phyloP scores from a whole-genome alignment of 192 early-diverging fungal genomes.

The Backusella psychrophila region DNA sequence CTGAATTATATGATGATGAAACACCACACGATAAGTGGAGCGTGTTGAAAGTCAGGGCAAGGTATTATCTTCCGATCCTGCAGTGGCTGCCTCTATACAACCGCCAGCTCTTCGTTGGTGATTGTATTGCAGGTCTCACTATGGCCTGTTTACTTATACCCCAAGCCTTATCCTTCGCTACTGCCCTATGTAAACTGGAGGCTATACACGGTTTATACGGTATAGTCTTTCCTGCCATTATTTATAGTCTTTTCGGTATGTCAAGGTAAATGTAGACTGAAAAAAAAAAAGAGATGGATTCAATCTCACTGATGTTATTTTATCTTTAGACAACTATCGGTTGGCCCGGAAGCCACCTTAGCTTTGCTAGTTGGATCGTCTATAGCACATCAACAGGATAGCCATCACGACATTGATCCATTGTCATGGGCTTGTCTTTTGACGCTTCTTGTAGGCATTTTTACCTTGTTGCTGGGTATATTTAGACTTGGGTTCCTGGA shows the following conservation, averaged over 20 bases:
- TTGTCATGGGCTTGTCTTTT: slow-evolving; percentile 65
- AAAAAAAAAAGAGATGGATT: background rate
- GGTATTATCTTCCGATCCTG: slow-evolving; percentile 93
- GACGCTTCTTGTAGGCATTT: slow-evolving; percentile 81
- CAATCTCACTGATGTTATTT: background rate
- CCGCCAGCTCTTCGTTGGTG: slow-evolving; percentile 58
- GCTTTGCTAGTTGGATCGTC: slow-evolving; percentile 23
- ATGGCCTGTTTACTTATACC: slow-evolving; percentile 71
- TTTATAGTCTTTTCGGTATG: slow-evolving; percentile 92
- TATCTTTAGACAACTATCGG: slow-evolving; percentile 72
- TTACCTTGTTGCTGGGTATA: slow-evolving; percentile 90
- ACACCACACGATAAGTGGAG: slow-evolving; percentile 24
- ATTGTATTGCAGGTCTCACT: slow-evolving; percentile 86
- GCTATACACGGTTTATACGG: slow-evolving; percentile 90
- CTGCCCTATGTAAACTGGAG: slow-evolving; percentile 75
- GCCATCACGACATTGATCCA: slow-evolving; percentile 39
- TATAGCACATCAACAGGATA: slow-evolving; percentile 32
- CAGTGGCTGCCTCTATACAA: slow-evolving; percentile 87
- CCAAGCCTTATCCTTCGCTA: slow-evolving; percentile 83
- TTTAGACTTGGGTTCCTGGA: slow-evolving; percentile 96
- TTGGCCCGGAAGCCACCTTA: slow-evolving; percentile 82
- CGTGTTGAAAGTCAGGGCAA: slow-evolving; percentile 59
- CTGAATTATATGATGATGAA: background rate
- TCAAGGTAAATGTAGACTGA: slow-evolving; percentile 58
- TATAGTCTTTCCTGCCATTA: slow-evolving; percentile 72